Evolutionary conservation across 495 filamentous ascomycete genomes (phyloP).

Genomic region (Aspergillus saccharolyticus): DNA sequence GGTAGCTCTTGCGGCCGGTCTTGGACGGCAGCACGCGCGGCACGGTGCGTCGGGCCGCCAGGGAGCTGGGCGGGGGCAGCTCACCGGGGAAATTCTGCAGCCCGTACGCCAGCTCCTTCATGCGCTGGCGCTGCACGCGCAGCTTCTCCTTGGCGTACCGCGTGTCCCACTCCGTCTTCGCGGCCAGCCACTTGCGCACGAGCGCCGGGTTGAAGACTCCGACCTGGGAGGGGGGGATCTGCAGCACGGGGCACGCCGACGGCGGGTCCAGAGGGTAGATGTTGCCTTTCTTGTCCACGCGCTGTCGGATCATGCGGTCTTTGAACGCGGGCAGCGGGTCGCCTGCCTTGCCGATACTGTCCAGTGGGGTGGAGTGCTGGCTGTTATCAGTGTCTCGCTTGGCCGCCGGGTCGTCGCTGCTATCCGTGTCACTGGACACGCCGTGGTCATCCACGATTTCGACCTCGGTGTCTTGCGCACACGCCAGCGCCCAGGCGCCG

Average conservation of each 20-base stretch:
- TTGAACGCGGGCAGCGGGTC: constrained; percentile 73
- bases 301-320: constrained; percentile 85
- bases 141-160: constrained; percentile 62
- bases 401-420: constrained; percentile 19
- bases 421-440: constrained; percentile 53
- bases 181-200: constrained; percentile 75
- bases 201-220: constrained; percentile 76
- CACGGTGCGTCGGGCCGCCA: constrained; percentile 62
- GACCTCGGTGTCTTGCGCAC: constrained; percentile 71
- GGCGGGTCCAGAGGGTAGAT: constrained; percentile 61
- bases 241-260: constrained; percentile 55
- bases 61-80: constrained; percentile 72
- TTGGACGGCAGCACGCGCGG: constrained; percentile 51
- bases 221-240: constrained; percentile 56
- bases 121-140: constrained; percentile 61
- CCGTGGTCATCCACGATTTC: constrained; percentile 79
- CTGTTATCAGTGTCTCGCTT: constrained; percentile 20
- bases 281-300: constrained; percentile 69
- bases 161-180: constrained; percentile 63
- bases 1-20: constrained; percentile 53
- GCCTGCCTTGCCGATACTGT: constrained; percentile 70
- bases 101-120: constrained; percentile 64
- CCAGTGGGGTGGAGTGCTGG: constrained; percentile 14
- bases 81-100: constrained; percentile 70
- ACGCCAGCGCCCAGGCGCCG: constrained; percentile 80